Percentiles rank a stretch among this genome's conserved stretches.
Conservation (phyloP, 495 filamentous ascomycete genomes). For the Aspergillus wentii region DNA sequence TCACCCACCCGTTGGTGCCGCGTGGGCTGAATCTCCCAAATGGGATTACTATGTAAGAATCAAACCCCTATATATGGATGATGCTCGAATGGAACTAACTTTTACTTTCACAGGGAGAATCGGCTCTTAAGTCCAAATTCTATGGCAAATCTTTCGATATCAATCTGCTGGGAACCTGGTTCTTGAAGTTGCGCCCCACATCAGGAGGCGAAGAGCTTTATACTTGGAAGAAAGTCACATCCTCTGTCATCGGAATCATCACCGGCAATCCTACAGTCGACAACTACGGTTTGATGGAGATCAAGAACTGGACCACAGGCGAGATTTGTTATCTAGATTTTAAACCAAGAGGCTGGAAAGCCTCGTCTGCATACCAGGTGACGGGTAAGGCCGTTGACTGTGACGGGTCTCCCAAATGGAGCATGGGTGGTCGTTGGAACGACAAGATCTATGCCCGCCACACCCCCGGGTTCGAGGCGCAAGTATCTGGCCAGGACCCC, state of each 20-base stretch:
- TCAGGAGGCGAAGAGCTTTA: conserved; percentile 84
- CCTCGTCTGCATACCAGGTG: conserved; percentile 81
- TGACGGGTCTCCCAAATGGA: conserved; percentile 72
- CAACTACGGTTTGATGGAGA: conserved; percentile 95
- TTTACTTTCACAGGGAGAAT: conserved; percentile 60
- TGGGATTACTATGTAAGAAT: conserved; percentile 85
- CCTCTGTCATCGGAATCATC: conserved; percentile 96
- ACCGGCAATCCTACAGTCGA: conserved; percentile 96
- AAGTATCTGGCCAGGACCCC: conserved; percentile 51
- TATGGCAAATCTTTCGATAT: conserved; percentile 97
- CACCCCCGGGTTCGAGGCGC: conserved; percentile 82
- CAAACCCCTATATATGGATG: neutral
- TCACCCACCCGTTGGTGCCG: conserved; percentile 92
- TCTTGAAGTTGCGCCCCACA: conserved; percentile 76
- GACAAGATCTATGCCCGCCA: conserved; percentile 93
- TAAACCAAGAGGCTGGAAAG: conserved; percentile 93
- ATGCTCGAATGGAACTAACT: conserved; percentile 5
- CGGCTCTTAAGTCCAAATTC: conserved; percentile 94
- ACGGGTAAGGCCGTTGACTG: conserved; percentile 75
- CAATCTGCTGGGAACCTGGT: conserved; percentile 95
- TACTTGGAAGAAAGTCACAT: conserved; percentile 98
- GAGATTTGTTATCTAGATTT: conserved; percentile 90
- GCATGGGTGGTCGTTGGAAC: conserved; percentile 92
- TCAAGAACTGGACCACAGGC: conserved; percentile 94
- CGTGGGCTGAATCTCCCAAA: conserved; percentile 84